A percentile compares a stretch with the other conserved stretches of the same genome.
These are phyloP conservation scores for Polytolypa hystricis DNA, from an alignment of 2,329 filamentous ascomycete species.

Conservation along the genomic window DNA sequence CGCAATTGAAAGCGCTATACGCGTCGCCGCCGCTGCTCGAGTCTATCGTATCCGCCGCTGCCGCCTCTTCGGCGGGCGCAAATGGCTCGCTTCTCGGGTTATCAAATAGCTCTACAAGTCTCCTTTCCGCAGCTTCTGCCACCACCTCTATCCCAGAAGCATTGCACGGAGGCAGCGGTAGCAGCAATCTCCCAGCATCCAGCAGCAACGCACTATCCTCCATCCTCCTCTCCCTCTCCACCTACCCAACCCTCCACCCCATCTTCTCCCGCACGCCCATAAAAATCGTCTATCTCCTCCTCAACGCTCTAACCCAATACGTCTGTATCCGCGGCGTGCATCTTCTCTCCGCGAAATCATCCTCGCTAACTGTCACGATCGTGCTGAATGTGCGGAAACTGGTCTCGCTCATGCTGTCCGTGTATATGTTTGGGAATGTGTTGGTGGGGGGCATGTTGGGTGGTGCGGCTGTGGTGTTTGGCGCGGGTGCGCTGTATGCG, in stretches of 20 bases:
- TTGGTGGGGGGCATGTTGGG: constrained; percentile 65
- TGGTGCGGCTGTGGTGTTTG: constrained; percentile 78
- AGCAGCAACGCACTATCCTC: constrained; percentile 44
- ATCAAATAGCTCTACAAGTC: constrained; percentile 4
- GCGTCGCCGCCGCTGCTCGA: constrained; percentile 24
- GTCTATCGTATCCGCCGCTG: constrained; percentile 8
- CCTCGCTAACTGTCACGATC: constrained; percentile 90
- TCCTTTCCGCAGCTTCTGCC: constrained; percentile 2
- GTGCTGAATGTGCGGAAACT: constrained; percentile 92
- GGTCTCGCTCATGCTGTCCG: constrained; percentile 79
- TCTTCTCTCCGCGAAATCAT: constrained; percentile 75
- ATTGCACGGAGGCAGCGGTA: no score
- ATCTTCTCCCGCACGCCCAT: constrained; percentile 21
- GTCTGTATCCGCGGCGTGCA: constrained; percentile 94
- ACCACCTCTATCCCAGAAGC: background rate
- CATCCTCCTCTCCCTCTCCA: constrained; percentile 16
- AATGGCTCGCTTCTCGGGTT: background rate
- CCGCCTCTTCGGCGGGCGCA: no score
- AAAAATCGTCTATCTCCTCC: constrained; percentile 28
- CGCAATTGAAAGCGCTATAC: constrained; percentile 26
- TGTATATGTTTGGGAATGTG: constrained; percentile 85
- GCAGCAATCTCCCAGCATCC: constrained; percentile 53
- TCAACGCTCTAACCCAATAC: constrained; percentile 73
- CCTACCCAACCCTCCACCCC: constrained; percentile 14
- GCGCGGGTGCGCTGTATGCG: constrained; percentile 82